Evolutionary conservation across 2,329 filamentous ascomycete genomes (phyloP).

Genomic region (Alternaria panax): DNA sequence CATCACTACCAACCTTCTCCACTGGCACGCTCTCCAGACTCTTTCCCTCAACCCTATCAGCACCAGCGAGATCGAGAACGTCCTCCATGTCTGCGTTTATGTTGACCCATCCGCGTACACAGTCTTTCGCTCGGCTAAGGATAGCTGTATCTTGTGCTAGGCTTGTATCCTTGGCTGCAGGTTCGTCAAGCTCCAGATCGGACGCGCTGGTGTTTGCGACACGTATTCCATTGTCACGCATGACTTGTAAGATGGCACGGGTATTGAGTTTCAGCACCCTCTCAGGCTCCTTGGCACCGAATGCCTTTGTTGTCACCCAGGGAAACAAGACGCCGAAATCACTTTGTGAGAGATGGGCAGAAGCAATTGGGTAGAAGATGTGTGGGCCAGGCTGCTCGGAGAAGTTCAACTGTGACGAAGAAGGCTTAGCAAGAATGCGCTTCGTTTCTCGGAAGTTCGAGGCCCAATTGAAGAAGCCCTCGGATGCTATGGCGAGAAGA

Average conservation of each 20-base stretch:
- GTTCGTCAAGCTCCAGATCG: constrained; percentile 51
- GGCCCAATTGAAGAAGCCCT: constrained; percentile 80
- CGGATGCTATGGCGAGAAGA: constrained; percentile 75
- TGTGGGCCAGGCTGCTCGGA: constrained; percentile 61
- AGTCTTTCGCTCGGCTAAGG: constrained; percentile 33
- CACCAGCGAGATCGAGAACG: neutral
- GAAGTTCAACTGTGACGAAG: constrained; percentile 53
- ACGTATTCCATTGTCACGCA: constrained; percentile 56
- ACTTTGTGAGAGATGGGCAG: constrained; percentile 82
- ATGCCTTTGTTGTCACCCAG: constrained; percentile 62
- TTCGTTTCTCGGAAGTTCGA: constrained; percentile 75
- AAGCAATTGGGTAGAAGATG: constrained; percentile 75
- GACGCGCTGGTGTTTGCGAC: constrained; percentile 51
- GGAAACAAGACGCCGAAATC: constrained; percentile 87
- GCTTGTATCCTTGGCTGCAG: constrained; percentile 9
- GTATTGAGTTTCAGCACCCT: constrained; percentile 84
- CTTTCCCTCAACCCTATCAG: constrained; percentile 8
- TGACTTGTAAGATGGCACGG: constrained; percentile 79
- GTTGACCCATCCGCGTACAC: constrained; percentile 48
- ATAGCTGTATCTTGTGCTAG: constrained; percentile 43
- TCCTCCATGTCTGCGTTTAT: constrained; percentile 22
- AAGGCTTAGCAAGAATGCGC: constrained; percentile 67
- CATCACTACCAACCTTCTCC: constrained; percentile 12
- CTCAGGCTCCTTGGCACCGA: constrained; percentile 71
- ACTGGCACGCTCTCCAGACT: constrained; percentile 12